Evolutionary conservation across 75 land plant genomes (phyloP), one percentile per base, ranked within the genome.

Genomic region (Sequoia sempervirens): DNA sequence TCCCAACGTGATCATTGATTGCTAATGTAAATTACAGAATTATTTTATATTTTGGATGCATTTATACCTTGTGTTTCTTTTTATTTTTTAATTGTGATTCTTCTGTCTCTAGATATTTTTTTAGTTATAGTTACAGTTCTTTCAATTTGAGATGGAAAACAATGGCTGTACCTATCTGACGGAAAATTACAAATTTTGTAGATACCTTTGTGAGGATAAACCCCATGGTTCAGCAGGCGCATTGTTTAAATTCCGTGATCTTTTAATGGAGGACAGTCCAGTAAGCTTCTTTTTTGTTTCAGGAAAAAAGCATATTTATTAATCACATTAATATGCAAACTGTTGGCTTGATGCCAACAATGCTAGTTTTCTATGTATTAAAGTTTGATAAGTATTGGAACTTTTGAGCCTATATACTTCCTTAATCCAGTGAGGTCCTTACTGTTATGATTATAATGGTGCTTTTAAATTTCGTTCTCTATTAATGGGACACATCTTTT

Each of bases 211-310:
- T 26, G 90, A 89, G 56, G 90, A 89, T 81, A 89, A 88, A 78
- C 89, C 90, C 38, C 90, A 89, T 82, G 90, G 90, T 46, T 89
- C 90, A 53, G 90, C 90, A 18, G 90, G 90, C 50, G 90, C 90
- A 30, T 81, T 89, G 37, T 85, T 88, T 82, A 87, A 89, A 30
- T 89, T 89, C 70, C 66, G 79, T 41, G 90, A 87, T 74, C 79
- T 87, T 14, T 82, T 89, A 52, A 83, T 88, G 90, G 90, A 89
- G 53, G 89, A 89, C 38, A 83, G 85, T 68, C 90, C 90, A 52
- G 90, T 89, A 89, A 84, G 83, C 15, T 80, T 38, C 28, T 23
- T 58, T 61, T 61, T 45, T 58, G 45, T 30, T 68, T 82, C 26
- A 61, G 66, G 26, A 61, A 61, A 61, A 61, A 0, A 4, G 66